These are phyloP conservation scores for Hypsizygus marmoreus DNA, from an alignment of 768 basidiomycete genomes.

Conservation along the genomic window DNA sequence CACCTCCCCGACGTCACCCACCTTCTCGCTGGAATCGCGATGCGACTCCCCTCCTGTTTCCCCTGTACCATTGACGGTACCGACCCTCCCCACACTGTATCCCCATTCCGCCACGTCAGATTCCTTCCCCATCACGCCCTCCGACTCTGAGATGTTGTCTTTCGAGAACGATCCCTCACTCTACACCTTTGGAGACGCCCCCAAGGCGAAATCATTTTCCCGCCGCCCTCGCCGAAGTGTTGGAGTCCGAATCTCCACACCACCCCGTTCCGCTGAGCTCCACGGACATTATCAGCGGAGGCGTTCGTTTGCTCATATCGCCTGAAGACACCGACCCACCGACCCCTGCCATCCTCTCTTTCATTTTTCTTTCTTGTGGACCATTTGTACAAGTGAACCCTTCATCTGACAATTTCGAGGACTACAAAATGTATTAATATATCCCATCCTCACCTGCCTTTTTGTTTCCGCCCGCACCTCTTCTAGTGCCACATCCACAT, in stretches of 20 bases:
- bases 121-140: conserved; percentile 43
- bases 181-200: conserved; percentile 25
- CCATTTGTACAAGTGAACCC: conserved; percentile 13
- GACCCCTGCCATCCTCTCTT: background rate
- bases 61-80: conserved; percentile 59
- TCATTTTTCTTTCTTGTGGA: background rate
- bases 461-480: background rate
- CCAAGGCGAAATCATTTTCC: conserved; percentile 26
- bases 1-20: conserved; percentile 68
- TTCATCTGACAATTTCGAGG: conserved; percentile 11
- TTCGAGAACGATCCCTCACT: conserved; percentile 19
- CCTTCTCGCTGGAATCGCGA: conserved; percentile 52
- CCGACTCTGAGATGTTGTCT: conserved; percentile 31
- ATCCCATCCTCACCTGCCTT: conserved; percentile 8
- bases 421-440: conserved; percentile 22
- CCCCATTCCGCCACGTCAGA: conserved; percentile 46
- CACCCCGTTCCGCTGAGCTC: conserved; percentile 35
- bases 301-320: conserved; percentile 29
- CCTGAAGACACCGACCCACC: conserved; percentile 17
- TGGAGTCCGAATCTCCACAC: conserved; percentile 47
- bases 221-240: conserved; percentile 39
- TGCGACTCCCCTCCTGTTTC: conserved; percentile 38
- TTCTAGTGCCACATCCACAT: conserved; percentile 4
- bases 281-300: conserved; percentile 30
- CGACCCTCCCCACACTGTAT: conserved; percentile 61